Percentiles rank a stretch among this genome's conserved stretches.
These are phyloP conservation scores for Zizania palustris DNA, from an alignment of 202 grass and related monocot genomes.

Conservation along the genomic window DNA sequence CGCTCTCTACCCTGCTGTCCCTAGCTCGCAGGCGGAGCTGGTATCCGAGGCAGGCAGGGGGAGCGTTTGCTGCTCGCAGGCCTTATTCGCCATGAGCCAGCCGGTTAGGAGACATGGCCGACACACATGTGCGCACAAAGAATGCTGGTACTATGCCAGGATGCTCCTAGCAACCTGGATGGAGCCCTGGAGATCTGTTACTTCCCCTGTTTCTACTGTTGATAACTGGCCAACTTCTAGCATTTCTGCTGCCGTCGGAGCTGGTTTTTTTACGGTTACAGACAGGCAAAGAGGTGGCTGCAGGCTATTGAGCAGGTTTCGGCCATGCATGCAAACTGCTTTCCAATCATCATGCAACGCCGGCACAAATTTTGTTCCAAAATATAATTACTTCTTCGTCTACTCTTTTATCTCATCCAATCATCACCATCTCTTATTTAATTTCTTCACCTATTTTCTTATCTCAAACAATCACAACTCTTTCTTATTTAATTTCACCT, in stretches of 20 bases:
- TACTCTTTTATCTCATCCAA: too few relatives aligned
- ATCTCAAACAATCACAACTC: too few relatives aligned
- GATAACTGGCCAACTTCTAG: not conserved
- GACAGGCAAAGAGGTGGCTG: not conserved
- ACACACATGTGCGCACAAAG: not conserved
- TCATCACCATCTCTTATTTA: too few relatives aligned
- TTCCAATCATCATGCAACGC: too few relatives aligned
- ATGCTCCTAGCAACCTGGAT: not conserved
- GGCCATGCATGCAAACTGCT: not conserved
- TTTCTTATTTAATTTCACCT: too few relatives aligned
- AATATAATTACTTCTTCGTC: too few relatives aligned
- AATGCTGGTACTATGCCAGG: not conserved
- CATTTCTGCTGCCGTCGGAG: too few relatives aligned
- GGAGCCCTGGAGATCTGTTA: not conserved
- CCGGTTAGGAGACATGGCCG: constrained; percentile 12
- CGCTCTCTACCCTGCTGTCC: constrained; percentile 22
- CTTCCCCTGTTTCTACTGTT: not conserved
- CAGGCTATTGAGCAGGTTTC: not conserved
- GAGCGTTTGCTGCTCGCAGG: not conserved
- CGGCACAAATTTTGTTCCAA: too few relatives aligned
- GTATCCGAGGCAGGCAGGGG: constrained; percentile 46
- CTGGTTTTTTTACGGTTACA: not conserved
- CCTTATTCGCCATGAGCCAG: constrained; percentile 25
- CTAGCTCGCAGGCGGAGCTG: constrained; percentile 37
- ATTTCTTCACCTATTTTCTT: too few relatives aligned